Percentiles rank a stretch among this genome's conserved stretches.
Evolutionary conservation across 257 asterid genomes (phyloP).

Genomic region (Agastache rugosa): DNA sequence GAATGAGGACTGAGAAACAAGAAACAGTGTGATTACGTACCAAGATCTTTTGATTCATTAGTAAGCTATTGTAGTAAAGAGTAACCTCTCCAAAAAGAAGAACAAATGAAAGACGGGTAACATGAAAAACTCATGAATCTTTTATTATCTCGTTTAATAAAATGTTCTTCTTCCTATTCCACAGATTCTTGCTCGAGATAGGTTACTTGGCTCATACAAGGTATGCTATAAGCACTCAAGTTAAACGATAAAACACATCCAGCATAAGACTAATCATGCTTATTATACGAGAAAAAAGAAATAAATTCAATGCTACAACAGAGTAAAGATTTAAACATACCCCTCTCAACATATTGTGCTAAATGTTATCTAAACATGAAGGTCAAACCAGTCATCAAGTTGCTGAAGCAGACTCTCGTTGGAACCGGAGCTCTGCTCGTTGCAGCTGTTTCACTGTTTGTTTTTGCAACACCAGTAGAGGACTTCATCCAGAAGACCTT

Average conservation of each 20-base stretch:
- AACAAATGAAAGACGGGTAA: background rate
- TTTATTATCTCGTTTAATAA: background rate
- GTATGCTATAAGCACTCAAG: slow-evolving; percentile 40
- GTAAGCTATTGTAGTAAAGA: background rate
- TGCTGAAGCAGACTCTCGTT: slow-evolving; percentile 89
- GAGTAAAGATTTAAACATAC: slow-evolving; percentile 8
- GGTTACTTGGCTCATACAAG: slow-evolving; percentile 86
- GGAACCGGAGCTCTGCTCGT: slow-evolving; percentile 88
- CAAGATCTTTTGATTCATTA: slow-evolving; percentile 30
- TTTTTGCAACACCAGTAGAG: slow-evolving; percentile 82
- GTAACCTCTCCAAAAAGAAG: background rate
- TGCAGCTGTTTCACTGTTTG: slow-evolving; percentile 65
- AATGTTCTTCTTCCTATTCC: slow-evolving; percentile 5
- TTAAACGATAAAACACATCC: background rate
- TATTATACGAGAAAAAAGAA: background rate
- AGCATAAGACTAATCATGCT: background rate
- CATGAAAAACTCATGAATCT: background rate
- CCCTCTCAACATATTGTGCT: background rate
- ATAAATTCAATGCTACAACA: slow-evolving; percentile 3
- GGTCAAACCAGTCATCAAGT: slow-evolving; percentile 89
- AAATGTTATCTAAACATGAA: slow-evolving; percentile 38
- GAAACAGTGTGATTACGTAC: slow-evolving; percentile 15
- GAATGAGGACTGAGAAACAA: slow-evolving; percentile 6
- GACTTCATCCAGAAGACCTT: slow-evolving; percentile 59
- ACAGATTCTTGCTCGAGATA: slow-evolving; percentile 91